Conservation (phyloP, 257 asterid genomes). For the Gentiana dahurica region DNA sequence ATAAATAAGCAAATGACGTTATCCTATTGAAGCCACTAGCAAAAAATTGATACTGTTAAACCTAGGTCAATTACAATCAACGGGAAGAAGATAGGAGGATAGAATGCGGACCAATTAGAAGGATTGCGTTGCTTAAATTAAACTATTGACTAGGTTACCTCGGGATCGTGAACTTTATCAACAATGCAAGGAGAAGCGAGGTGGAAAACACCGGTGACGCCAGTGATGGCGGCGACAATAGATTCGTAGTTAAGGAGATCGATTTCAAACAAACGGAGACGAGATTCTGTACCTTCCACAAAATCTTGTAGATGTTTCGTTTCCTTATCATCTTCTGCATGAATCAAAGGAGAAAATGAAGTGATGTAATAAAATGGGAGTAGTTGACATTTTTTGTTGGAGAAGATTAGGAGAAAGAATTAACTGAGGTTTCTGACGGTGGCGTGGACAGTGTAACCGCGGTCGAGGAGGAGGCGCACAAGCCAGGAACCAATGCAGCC, state of each 20-base stretch:
- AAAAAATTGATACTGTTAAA: neutral
- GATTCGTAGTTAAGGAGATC: conserved; percentile 68
- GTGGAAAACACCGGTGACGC: conserved; percentile 60
- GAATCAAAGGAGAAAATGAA: neutral
- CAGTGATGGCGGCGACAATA: conserved; percentile 44
- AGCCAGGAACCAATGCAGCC: conserved; percentile 78
- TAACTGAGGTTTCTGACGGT: conserved; percentile 63
- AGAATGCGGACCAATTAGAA: neutral
- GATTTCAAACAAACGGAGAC: conserved; percentile 56
- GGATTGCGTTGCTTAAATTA: too few species aligned
- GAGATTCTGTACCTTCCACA: conserved; percentile 57
- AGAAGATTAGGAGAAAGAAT: neutral
- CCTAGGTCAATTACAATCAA: too few species aligned
- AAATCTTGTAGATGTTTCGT: conserved; percentile 58
- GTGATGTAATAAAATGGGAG: neutral
- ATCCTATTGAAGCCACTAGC: neutral
- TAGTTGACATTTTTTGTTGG: neutral
- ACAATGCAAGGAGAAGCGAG: conserved; percentile 68
- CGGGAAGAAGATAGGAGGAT: neutral
- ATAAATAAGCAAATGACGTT: too few species aligned
- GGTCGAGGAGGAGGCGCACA: conserved; percentile 61
- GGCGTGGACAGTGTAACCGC: conserved; percentile 87
- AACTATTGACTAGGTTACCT: conserved; percentile 24
- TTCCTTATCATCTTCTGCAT: conserved; percentile 59
- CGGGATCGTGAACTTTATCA: conserved; percentile 55